phyloP scores from a whole-genome alignment of 1,284 basidiomycete genomes.

The Rhizoctonia solani region DNA sequence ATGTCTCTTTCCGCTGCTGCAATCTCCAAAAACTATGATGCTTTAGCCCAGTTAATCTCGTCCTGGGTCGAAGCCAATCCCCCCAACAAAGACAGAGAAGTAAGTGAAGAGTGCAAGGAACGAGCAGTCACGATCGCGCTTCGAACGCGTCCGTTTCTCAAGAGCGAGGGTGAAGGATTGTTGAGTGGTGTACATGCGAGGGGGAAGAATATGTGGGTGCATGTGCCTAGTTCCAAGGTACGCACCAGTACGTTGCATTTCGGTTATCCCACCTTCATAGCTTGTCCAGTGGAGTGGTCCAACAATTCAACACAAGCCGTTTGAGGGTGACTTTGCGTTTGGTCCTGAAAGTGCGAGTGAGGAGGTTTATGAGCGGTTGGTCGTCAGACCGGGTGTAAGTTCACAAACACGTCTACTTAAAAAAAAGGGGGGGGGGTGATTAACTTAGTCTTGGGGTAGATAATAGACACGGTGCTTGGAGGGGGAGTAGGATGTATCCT shows the following conservation, averaged over 20 bases:
- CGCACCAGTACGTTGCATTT: not conserved
- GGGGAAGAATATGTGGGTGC: conserved; percentile 45
- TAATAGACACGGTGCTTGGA: conserved; percentile 43
- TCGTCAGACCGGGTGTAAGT: conserved; percentile 45
- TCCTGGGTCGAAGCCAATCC: conserved; percentile 14
- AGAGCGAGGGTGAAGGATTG: conserved; percentile 41
- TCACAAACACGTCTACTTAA: too few species aligned
- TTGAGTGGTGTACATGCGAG: conserved; percentile 42
- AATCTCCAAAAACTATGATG: conserved; percentile 2
- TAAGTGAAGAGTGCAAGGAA: conserved; percentile 32
- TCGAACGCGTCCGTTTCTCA: conserved; percentile 46
- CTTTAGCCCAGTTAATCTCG: conserved; percentile 1
- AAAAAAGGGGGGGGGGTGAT: too few species aligned
- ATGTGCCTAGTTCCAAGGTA: conserved; percentile 48
- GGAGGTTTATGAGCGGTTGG: conserved; percentile 46
- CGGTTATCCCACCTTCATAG: too few species aligned
- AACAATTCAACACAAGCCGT: conserved; percentile 46
- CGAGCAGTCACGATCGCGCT: conserved; percentile 48
- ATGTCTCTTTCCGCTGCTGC: conserved; percentile 27
- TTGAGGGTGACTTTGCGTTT: conserved; percentile 47
- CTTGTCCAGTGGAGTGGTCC: conserved; percentile 46
- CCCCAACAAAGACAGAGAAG: not conserved
- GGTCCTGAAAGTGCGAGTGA: conserved; percentile 46
- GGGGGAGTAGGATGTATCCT: conserved; percentile 47
- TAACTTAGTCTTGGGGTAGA: too few species aligned